Percentiles rank a stretch among this genome's conserved stretches.
These are phyloP conservation scores for Onygenales sp. DNA, from an alignment of 2,329 filamentous ascomycete genomes.

Conservation along the genomic window DNA sequence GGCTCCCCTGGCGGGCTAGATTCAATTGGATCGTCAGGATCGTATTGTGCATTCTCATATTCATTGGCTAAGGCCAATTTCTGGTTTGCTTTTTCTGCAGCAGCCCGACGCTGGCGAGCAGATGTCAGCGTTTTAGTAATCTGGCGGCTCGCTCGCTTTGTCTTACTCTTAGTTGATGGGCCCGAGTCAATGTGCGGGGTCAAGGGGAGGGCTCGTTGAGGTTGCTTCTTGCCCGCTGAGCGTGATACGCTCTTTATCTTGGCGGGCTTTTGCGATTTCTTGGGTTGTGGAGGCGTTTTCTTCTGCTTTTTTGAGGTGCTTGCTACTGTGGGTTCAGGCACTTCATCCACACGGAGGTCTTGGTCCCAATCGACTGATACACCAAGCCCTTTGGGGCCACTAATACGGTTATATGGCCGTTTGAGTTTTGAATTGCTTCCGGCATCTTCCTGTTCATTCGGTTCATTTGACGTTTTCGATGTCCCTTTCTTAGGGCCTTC, in stretches of 20 bases:
- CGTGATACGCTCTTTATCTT: slow-evolving; percentile 2
- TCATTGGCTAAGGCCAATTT: slow-evolving; percentile 8
- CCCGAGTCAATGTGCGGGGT: slow-evolving; percentile 1
- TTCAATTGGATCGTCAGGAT: slow-evolving; percentile 13
- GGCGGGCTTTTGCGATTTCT: not conserved
- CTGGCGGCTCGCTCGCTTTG: not conserved
- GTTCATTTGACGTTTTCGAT: not conserved
- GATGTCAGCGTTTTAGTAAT: slow-evolving; percentile 11
- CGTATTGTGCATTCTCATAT: slow-evolving; percentile 6
- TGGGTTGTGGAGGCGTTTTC: not conserved
- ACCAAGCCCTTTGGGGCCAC: not conserved
- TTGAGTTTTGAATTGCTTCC: slow-evolving; percentile 9
- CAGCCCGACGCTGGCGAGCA: slow-evolving; percentile 5
- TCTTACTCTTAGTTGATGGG: slow-evolving; percentile 1
- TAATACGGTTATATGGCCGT: slow-evolving; percentile 9
- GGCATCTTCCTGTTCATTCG: not conserved
- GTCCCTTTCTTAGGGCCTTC: not conserved
- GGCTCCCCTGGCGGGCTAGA: slow-evolving; percentile 4
- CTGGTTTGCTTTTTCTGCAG: slow-evolving; percentile 9
- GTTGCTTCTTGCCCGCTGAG: slow-evolving; percentile 3
- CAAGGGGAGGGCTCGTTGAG: slow-evolving; percentile 1
- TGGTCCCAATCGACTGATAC: slow-evolving; percentile 11
- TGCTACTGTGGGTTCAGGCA: not conserved
- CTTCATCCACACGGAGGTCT: slow-evolving; percentile 10
- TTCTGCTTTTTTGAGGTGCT: slow-evolving; percentile 6